Base-by-base conservation (phyloP, 257 asterid genomes). In the Penstemon eatonii region DNA sequence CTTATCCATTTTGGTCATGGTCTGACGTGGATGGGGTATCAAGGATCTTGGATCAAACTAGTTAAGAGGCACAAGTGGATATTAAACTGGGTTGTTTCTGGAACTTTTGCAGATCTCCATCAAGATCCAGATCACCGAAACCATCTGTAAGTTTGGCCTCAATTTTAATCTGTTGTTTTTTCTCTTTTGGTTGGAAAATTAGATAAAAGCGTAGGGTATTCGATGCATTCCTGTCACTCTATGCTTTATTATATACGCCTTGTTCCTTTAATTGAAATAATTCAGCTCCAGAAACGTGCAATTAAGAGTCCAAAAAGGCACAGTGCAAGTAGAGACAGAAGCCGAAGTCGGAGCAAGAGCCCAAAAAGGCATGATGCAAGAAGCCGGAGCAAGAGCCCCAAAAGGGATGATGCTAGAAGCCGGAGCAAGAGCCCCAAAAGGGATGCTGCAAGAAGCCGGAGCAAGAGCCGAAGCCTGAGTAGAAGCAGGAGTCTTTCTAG, bases 101-200 rank as follows among this genome's bases (percentile, higher is more conserved):
- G 90, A 91, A 86, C 88, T 90, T 91, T 89, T 94, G 97, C 99
- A 94, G 99, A 94, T 94, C 97, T 80, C 90, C 88, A 47, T 85
- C 97, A 82, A 94, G 96, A 86, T 89, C 99, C 83, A 83, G 86
- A 80, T 94, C 97, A 66, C 97, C 96, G 3, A 78, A 73, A 63
- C 93, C 88, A 65, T 71, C 99, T 82, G 97, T 94, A 87, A 94
- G 97, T 89, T 65, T 63, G 36, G 60, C 43, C 65, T 25, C 41
- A 40, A 61, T 46, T 65, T 42, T 39, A 38, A 56, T 71, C 43
- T 54, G 36, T 60, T 13, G 1, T 46, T 40, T 12, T n/a, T 18
- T 9, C 7, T 47, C 3, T 15, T 5, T 3, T 40, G 33, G 33
- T 52, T 69, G 56, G 46, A 25, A 8, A 18, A 54, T 51, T 46